phyloP scores from a whole-genome alignment of 1,284 basidiomycete species.

The Heterobasidion occidentale region DNA sequence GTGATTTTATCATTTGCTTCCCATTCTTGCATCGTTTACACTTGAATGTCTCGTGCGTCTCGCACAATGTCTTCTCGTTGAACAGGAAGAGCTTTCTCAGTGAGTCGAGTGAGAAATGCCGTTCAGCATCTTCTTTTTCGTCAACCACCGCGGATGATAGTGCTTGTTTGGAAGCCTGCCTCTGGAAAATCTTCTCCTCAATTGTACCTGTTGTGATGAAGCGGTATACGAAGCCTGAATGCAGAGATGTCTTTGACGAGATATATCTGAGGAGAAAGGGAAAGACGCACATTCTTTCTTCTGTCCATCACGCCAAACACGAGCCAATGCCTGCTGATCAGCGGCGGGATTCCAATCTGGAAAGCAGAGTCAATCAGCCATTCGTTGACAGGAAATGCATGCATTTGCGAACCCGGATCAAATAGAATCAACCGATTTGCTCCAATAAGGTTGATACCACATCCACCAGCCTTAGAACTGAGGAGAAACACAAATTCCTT shows the following conservation, averaged over 20 bases:
- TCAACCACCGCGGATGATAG: slow-evolving; percentile 97
- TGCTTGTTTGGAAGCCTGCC: slow-evolving; percentile 94
- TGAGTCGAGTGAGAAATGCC: slow-evolving; percentile 90
- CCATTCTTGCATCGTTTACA: slow-evolving; percentile 92
- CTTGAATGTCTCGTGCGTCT: slow-evolving; percentile 98
- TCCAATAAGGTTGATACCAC: slow-evolving; percentile 97
- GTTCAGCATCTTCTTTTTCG: slow-evolving; percentile 92
- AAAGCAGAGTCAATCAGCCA: not conserved
- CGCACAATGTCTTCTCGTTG: slow-evolving; percentile 82
- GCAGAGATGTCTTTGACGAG: not conserved
- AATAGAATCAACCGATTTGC: slow-evolving; percentile 95
- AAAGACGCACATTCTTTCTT: slow-evolving; percentile 88
- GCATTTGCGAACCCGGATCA: slow-evolving; percentile 65
- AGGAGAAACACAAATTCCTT: slow-evolving; percentile 96
- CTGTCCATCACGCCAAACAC: slow-evolving; percentile 99
- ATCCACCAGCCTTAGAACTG: slow-evolving; percentile 95
- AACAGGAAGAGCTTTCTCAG: slow-evolving; percentile 90
- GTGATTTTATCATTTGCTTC: slow-evolving; percentile 77
- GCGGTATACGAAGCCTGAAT: slow-evolving; percentile 89
- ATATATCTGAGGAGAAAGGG: not conserved
- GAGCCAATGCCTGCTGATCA: slow-evolving; percentile 96
- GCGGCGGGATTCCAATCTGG: slow-evolving; percentile 95
- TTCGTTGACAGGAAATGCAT: not conserved
- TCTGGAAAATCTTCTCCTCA: slow-evolving; percentile 98
- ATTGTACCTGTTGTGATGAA: slow-evolving; percentile 98